Evolutionary conservation across 2,329 filamentous ascomycete species (phyloP), one percentile per base, ranked within the genome.

Genomic region (Phaeosphaeriaceae sp.): DNA sequence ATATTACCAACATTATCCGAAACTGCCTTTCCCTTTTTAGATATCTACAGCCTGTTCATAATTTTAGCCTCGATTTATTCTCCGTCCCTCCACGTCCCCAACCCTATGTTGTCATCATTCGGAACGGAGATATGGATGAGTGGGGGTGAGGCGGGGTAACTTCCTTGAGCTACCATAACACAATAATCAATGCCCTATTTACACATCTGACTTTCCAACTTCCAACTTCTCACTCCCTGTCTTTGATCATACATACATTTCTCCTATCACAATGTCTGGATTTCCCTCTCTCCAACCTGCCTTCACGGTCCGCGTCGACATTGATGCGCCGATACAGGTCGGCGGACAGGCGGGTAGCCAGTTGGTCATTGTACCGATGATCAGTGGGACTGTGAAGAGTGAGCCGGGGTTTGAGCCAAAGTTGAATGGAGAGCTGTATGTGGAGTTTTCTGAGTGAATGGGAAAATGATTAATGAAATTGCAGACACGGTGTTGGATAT

Each of bases 241-340:
- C n/a, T 18, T 6, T 3, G 21, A 46, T 21, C 34, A n/a, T 28
- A 9, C 36, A 46, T 13, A n/a, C n/a, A n/a, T n/a, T n/a, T n/a
- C n/a, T 26, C 2, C 23, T 26, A 11, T 11, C 8, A 46, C 29
- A 32, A 21, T 34, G 66, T 68, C 66, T 2, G 66, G 60, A 13
- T 70, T 67, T 33, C 67, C 67, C 12, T 56, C 48, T 20, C 55
- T 68, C 9, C 61, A 68, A 20, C 67, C 67, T 23, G 67, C 67
- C 1, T 67, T 68, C 50, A 70, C 66, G 1, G 64, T 70, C 15
- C 53, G 64, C 32, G 65, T 70, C 12, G 46, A 46, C 15, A 68
- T 68, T 42, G 63, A 66, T 51, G 56, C 65, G 7, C 65, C 65
- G 12, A 40, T 70, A 47, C 40, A 47, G 5, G 61, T 68, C 2